Conservation (phyloP, 2,329 filamentous ascomycete genomes). For the Aspergillus brasiliensis region DNA sequence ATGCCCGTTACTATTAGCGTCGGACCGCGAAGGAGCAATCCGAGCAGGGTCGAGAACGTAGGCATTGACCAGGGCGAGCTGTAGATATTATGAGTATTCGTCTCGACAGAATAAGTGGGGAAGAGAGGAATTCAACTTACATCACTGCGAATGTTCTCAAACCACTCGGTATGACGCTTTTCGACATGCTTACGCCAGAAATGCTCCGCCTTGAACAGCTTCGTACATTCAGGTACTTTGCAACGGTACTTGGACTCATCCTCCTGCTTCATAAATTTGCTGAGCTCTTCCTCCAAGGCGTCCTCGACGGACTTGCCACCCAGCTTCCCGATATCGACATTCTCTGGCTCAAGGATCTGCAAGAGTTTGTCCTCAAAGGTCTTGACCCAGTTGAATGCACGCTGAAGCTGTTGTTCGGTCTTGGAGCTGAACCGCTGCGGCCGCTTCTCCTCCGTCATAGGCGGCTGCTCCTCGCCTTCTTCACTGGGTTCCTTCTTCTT, state of each 20-base stretch:
- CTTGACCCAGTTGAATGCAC: slow-evolving; percentile 98
- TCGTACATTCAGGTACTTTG: slow-evolving; percentile 93
- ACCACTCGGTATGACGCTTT: slow-evolving; percentile 90
- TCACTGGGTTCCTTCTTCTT: slow-evolving; percentile 71
- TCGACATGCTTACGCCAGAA: slow-evolving; percentile 99
- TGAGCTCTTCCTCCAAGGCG: slow-evolving; percentile 80
- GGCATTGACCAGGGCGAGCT: slow-evolving; percentile 88
- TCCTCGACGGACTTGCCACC: slow-evolving; percentile 87
- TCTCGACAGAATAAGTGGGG: not conserved
- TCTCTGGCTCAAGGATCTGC: slow-evolving; percentile 88
- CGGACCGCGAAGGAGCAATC: slow-evolving; percentile 88
- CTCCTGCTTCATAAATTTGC: slow-evolving; percentile 91
- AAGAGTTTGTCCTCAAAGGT: slow-evolving; percentile 96
- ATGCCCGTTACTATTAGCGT: slow-evolving; percentile 93
- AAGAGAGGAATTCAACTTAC: slow-evolving; percentile 56
- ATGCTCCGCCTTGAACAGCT: slow-evolving; percentile 93
- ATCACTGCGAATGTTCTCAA: slow-evolving; percentile 76
- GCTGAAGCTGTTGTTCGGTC: slow-evolving; percentile 86
- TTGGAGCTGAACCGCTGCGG: slow-evolving; percentile 71
- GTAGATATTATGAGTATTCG: slow-evolving; percentile 36
- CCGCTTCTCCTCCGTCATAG: slow-evolving; percentile 72
- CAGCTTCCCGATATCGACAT: slow-evolving; percentile 83
- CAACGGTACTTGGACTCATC: slow-evolving; percentile 97
- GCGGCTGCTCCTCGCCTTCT: slow-evolving; percentile 65
- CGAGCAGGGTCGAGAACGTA: slow-evolving; percentile 94